Evolutionary conservation across 116 monocot genomes (phyloP).

Genomic region (Iris pallida): DNA sequence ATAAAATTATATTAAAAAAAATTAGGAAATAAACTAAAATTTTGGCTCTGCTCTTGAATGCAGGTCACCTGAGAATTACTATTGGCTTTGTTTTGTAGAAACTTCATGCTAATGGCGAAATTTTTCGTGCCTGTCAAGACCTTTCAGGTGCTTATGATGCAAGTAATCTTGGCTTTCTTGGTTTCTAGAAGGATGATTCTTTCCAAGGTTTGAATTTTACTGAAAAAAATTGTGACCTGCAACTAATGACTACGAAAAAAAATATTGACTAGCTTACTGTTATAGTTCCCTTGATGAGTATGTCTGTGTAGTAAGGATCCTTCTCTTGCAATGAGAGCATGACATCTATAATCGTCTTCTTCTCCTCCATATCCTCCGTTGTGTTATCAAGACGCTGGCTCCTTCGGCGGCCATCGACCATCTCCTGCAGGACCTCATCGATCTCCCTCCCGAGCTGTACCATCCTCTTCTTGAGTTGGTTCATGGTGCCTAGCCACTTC

Average conservation of each 20-base stretch:
- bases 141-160: no score
- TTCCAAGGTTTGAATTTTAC: no score
- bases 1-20: no score
- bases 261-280: constrained; percentile 3
- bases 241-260: no score
- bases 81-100: neutral
- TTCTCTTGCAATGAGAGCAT: constrained; percentile 14
- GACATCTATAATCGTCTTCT: constrained; percentile 13
- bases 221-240: no score
- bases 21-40: no score
- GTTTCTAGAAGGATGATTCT: no score
- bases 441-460: constrained; percentile 6
- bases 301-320: constrained; percentile 15
- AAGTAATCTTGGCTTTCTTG: no score
- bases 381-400: no score
- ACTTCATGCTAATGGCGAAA: neutral
- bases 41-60: no score
- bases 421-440: constrained; percentile 18
- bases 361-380: neutral
- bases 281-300: constrained; percentile 20
- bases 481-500: neutral
- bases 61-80: neutral
- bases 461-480: neutral
- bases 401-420: constrained; percentile 17
- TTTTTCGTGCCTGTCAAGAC: no score